Evolutionary conservation across 2,329 filamentous ascomycete species (phyloP).

Genomic region (Diplodia corticola): DNA sequence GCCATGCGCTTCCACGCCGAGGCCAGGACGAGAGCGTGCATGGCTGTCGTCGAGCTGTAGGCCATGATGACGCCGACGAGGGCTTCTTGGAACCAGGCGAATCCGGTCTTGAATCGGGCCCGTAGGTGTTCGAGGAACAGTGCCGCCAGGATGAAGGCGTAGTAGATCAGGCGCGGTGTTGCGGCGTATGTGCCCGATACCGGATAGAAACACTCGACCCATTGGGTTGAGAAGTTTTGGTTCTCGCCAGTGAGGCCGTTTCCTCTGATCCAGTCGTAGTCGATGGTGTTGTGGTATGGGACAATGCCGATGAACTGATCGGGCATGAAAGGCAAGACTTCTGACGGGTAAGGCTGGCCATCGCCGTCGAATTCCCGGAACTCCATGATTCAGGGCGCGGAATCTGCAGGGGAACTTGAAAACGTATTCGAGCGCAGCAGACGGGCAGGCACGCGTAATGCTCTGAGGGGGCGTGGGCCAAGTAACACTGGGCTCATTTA

Average conservation of each 20-base stretch:
- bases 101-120: background rate
- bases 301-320: background rate
- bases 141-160: background rate
- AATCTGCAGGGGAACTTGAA: no score
- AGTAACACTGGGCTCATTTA: background rate
- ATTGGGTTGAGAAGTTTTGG: background rate
- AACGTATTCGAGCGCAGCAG: background rate
- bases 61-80: background rate
- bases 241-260: background rate
- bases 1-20: background rate
- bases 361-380: background rate
- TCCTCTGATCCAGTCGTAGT: background rate
- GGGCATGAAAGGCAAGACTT: background rate
- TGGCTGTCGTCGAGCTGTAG: background rate
- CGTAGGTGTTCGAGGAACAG: background rate
- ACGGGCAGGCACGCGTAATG: no score
- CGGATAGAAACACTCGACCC: background rate
- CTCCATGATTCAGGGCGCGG: background rate
- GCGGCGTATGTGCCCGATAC: background rate
- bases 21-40: background rate
- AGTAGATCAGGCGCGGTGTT: background rate
- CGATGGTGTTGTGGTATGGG: background rate
- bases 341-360: background rate
- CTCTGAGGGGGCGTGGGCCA: no score
- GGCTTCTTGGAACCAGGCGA: background rate